Evolutionary conservation across 148 eudicot genomes (phyloP).

Genomic region (Vaccinium corymbosum): DNA sequence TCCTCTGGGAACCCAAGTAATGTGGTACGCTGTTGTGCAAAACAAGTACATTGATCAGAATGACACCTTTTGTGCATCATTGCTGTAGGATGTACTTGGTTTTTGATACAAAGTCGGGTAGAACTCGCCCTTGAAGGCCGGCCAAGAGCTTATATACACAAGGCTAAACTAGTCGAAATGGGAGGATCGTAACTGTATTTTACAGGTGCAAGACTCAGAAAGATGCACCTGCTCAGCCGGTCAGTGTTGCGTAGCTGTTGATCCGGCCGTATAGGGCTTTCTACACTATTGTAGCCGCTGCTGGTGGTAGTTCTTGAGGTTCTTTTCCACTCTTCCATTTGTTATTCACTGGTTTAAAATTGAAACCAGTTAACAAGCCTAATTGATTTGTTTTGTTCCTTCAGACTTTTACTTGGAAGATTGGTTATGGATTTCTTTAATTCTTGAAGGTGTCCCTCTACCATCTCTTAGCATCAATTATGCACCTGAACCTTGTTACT

Average conservation of each 20-base stretch:
- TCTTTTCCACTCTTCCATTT: neutral
- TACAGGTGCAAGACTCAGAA: conserved; percentile 62
- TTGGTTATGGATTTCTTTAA: neutral
- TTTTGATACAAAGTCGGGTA: conserved; percentile 1
- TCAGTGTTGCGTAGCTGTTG: conserved; percentile 29
- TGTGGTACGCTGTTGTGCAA: neutral
- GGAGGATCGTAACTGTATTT: neutral
- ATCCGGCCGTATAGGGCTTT: neutral
- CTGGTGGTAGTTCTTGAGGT: neutral
- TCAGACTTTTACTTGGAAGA: neutral
- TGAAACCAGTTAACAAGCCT: neutral
- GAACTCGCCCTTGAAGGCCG: too few species aligned
- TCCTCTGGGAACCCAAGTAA: too few species aligned
- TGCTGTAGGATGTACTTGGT: neutral
- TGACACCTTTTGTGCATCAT: neutral
- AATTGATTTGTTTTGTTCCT: neutral
- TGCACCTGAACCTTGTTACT: neutral
- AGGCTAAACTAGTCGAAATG: too few species aligned
- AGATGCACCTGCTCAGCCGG: conserved; percentile 35
- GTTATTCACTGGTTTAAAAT: neutral
- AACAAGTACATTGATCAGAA: neutral
- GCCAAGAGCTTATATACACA: too few species aligned
- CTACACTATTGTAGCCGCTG: neutral
- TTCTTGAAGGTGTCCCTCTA: neutral
- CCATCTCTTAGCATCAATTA: neutral